Percentiles rank a stretch among this genome's conserved stretches.
Conservation (phyloP, 1,284 basidiomycete genomes). For the Pisolithus thermaeus region DNA sequence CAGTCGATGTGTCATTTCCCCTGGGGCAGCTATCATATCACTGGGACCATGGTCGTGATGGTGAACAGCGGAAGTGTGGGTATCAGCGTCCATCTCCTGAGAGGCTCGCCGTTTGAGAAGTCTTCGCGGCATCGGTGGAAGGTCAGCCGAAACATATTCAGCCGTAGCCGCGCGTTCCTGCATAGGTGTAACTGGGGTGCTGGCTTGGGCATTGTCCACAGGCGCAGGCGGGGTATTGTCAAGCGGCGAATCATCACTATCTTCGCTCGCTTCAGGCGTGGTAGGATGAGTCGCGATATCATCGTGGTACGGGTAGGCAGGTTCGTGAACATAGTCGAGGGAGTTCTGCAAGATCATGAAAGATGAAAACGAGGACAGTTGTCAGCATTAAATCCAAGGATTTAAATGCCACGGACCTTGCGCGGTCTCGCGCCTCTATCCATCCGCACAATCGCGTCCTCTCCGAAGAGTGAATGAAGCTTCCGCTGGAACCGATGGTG, state of each 20-base stretch:
- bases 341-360: not conserved
- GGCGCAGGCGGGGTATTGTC: not conserved
- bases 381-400: not conserved
- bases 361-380: not conserved
- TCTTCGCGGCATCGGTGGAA: not conserved
- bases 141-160: not conserved
- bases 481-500: constrained; percentile 17
- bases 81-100: not conserved
- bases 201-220: not conserved
- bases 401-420: constrained; percentile 11
- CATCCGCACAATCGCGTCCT: constrained; percentile 16
- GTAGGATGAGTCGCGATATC: not conserved
- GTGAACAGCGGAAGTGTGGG: not conserved
- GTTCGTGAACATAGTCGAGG: not conserved
- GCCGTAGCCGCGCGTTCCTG: not conserved
- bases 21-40: too few relatives aligned
- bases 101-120: not conserved
- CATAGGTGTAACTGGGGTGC: not conserved
- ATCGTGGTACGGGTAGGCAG: not conserved
- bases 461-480: constrained; percentile 17
- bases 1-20: not conserved
- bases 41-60: not conserved
- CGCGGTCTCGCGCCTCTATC: constrained; percentile 18
- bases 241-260: not conserved
- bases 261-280: not conserved